Base-by-base conservation (phyloP, 441 rosid genomes). In the Kokia cookei region DNA sequence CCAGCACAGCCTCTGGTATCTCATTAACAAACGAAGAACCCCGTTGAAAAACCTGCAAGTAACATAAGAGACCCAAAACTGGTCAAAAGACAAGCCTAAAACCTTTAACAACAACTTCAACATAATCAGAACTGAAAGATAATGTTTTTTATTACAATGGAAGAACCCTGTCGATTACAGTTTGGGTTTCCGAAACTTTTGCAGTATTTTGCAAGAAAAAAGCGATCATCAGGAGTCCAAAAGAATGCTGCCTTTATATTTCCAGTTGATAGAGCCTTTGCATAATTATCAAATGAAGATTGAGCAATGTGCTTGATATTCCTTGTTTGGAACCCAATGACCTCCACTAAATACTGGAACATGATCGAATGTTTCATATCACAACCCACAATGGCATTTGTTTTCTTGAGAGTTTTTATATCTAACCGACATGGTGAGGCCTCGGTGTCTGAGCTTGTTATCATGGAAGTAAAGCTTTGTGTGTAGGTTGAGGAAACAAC, bases 401-500 rank as follows among this genome's bases (percentile, higher is more conserved):
- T 65, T 3, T 10, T 77, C 65, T 54, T 62, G 32, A 85, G 79
- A 13, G 77, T 19, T 2, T 79, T 79, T 1, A 79, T 43, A 17
- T 26, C 22, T 3, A 35, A 17, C 0, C 8, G 32, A 0, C 35
- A 63, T 0, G 76, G 26, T 0, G 75, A 64, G 3, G 35, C 4
- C 13, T 75, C 75, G 13, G 77, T 77, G 43, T 65, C 64, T 45
- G 72, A 63, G 26, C 54, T 73, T 0, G 87, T 82, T n/a, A 86
- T 76, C 24, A 82, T 45, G 26, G 78, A 78, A 29, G 87, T 45
- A 5, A 86, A 81, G 40, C 71, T 82, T 0, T 83, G 79, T 0
- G 86, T 83, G 74, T 72, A 83, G 15, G 81, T 78, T 58, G 78
- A 82, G 10, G 77, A 78, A 51, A 82, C 59, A 42, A 83, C 61